These are phyloP conservation scores for Chaetomium cochliodes DNA, from an alignment of 495 filamentous ascomycete genomes.

Conservation along the genomic window DNA sequence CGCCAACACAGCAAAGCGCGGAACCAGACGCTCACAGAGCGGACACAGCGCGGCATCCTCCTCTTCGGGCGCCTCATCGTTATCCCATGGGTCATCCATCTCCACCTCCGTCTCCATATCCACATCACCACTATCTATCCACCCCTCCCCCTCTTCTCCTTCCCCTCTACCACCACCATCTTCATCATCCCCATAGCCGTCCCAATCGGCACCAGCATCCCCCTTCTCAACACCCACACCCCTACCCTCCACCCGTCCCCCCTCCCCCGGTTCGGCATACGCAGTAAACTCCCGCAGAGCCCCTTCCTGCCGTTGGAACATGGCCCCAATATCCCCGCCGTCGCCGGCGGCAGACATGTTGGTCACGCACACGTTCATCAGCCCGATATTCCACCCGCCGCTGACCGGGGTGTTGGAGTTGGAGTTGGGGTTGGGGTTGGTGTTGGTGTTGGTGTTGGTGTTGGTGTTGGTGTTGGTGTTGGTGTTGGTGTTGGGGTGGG, in stretches of 20 bases:
- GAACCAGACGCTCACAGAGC: conserved; percentile 63
- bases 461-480: too few relatives aligned
- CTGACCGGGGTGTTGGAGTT: background rate
- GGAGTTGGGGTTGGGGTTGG: background rate
- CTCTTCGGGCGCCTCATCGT: conserved; percentile 24
- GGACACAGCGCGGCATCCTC: conserved; percentile 45
- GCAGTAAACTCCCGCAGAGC: conserved; percentile 63
- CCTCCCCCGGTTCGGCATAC: conserved; percentile 20
- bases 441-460: conserved; percentile 40
- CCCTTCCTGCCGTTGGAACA: conserved; percentile 68
- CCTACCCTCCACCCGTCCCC: background rate
- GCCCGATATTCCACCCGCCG: conserved; percentile 69
- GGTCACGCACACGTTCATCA: conserved; percentile 83
- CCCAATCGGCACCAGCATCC: background rate
- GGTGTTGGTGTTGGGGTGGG: too few relatives aligned
- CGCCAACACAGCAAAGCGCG: conserved; percentile 68
- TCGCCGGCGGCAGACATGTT: conserved; percentile 69
- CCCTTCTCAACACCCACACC: background rate
- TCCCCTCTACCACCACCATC: background rate
- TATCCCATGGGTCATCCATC: background rate
- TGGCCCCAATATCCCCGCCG: conserved; percentile 60
- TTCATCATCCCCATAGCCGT: background rate
- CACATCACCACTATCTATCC: background rate
- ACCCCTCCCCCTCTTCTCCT: background rate
- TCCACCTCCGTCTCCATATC: background rate